phyloP scores from a whole-genome alignment of 768 basidiomycete genomes.

The Cyathus striatus region DNA sequence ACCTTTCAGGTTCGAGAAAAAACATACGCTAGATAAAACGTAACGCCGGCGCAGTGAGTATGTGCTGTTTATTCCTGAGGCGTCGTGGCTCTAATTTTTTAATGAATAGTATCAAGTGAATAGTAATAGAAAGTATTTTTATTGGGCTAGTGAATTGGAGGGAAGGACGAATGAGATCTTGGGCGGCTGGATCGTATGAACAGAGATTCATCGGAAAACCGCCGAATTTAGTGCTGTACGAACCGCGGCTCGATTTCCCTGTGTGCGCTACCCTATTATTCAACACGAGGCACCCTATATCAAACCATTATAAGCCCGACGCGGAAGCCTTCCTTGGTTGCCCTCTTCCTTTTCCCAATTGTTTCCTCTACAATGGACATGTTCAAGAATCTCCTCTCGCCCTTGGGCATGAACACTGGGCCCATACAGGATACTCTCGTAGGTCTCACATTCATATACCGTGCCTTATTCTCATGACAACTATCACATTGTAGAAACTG shows the following conservation, averaged over 20 bases:
- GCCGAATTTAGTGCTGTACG: conserved; percentile 9
- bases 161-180: conserved; percentile 1
- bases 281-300: conserved; percentile 38
- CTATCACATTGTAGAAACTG: conserved; percentile 55
- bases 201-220: conserved; percentile 5
- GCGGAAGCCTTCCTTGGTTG: conserved; percentile 27
- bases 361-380: conserved; percentile 51
- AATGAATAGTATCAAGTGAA: not conserved
- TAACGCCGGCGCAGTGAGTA: not conserved
- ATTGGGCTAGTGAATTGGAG: not conserved
- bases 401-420: conserved; percentile 59
- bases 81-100: no score
- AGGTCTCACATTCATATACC: conserved; percentile 11
- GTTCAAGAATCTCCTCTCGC: conserved; percentile 67
- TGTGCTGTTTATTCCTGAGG: no score
- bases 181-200: conserved; percentile 4
- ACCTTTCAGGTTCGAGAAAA: not conserved
- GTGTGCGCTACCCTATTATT: conserved; percentile 29
- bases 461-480: not conserved
- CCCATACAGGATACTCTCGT: conserved; percentile 81
- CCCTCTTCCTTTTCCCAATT: conserved; percentile 27
- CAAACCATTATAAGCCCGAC: conserved; percentile 37
- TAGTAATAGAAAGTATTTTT: not conserved
- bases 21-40: not conserved
- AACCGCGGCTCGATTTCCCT: conserved; percentile 18